Evolutionary conservation across 345 rosid species (phyloP).

Genomic region (Linum usitatissimum): DNA sequence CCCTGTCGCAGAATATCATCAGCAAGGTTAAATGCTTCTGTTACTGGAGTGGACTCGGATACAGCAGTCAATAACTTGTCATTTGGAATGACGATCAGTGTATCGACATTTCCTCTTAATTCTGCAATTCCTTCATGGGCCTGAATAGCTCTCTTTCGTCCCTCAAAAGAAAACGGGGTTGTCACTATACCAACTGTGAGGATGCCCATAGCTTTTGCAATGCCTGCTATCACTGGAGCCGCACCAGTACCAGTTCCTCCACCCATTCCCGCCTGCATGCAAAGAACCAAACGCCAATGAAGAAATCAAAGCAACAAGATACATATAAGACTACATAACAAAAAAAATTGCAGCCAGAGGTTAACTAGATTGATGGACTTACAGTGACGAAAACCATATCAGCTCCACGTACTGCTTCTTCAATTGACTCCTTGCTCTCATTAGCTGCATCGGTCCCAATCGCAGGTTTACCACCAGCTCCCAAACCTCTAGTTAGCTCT

Average conservation of each 20-base stretch:
- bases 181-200: slow-evolving; percentile 93
- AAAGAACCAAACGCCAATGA: slow-evolving; percentile 13
- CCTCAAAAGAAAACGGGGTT: slow-evolving; percentile 95
- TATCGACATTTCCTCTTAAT: slow-evolving; percentile 89
- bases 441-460: slow-evolving; percentile 97
- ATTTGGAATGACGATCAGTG: slow-evolving; percentile 89
- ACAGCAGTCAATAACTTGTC: slow-evolving; percentile 93
- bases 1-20: slow-evolving; percentile 98
- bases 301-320: slow-evolving; percentile 11
- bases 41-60: slow-evolving; percentile 85
- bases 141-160: slow-evolving; percentile 82
- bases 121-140: slow-evolving; percentile 98
- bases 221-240: slow-evolving; percentile 89
- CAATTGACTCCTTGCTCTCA: slow-evolving; percentile 79
- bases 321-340: background rate
- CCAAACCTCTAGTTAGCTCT: slow-evolving; percentile 95
- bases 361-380: slow-evolving; percentile 21
- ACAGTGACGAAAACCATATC: slow-evolving; percentile 99
- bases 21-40: slow-evolving; percentile 94
- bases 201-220: slow-evolving; percentile 95
- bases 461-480: slow-evolving; percentile 97
- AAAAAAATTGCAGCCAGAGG: background rate
- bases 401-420: slow-evolving; percentile 79
- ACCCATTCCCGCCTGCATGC: slow-evolving; percentile 90
- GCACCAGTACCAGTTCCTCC: slow-evolving; percentile 99